Conservation (phyloP, 805 yeast genomes). For the Priceomyces carsonii region DNA sequence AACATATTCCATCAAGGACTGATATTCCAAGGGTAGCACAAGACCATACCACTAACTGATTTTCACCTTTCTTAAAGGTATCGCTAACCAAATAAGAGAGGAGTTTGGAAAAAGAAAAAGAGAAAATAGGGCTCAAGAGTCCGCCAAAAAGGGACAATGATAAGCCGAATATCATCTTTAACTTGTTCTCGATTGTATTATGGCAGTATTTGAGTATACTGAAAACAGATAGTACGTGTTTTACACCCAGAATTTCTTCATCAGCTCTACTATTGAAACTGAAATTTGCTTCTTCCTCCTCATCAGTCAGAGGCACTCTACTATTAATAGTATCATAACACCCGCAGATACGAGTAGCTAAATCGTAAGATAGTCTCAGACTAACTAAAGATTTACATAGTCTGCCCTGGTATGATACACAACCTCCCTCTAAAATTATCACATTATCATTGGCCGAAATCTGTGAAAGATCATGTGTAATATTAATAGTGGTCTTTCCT, state of each 20-base stretch:
- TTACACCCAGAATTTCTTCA: slow-evolving; percentile 9
- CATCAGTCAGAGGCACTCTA: too few species aligned
- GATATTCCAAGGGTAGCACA: slow-evolving; percentile 63
- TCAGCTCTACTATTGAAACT: neutral
- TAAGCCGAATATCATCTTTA: slow-evolving; percentile 50
- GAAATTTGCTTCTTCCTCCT: neutral
- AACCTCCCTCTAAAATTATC: slow-evolving; percentile 60
- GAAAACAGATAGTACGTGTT: slow-evolving; percentile 20
- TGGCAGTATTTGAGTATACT: slow-evolving; percentile 26
- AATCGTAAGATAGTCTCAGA: too few species aligned
- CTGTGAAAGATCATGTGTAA: slow-evolving; percentile 74
- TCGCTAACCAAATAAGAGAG: slow-evolving; percentile 66
- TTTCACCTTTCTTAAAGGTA: slow-evolving; percentile 25
- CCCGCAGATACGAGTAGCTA: too few species aligned
- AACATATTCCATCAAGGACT: slow-evolving; percentile 56
- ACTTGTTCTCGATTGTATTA: slow-evolving; percentile 17
- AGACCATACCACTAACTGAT: slow-evolving; percentile 61
- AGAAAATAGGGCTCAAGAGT: slow-evolving; percentile 70
- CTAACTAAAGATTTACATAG: too few species aligned
- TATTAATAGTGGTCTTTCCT: slow-evolving; percentile 72
- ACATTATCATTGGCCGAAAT: slow-evolving; percentile 61
- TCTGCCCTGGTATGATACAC: slow-evolving; percentile 30
- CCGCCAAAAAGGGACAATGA: slow-evolving; percentile 57
- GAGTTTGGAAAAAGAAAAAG: slow-evolving; percentile 72
- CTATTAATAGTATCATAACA: too few species aligned